Percentiles rank a stretch among this genome's conserved stretches.
Conservation (phyloP, 495 filamentous ascomycete genomes). For the Aspergillus mulundensis region DNA sequence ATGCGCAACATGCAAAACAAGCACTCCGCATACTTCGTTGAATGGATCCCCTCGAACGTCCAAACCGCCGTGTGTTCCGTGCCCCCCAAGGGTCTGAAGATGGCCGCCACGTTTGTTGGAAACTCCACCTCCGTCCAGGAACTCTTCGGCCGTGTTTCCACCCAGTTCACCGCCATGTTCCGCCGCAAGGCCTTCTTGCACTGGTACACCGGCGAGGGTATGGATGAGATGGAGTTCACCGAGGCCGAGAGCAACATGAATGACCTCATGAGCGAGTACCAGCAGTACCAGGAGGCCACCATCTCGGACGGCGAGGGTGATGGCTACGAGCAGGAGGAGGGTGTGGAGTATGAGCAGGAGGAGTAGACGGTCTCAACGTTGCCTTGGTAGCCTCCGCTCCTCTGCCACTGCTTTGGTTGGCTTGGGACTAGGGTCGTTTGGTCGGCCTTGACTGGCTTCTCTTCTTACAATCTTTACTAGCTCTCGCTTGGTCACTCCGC, state of each 20-base stretch:
- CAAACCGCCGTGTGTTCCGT: constrained; percentile 99
- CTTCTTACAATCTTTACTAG: too few species aligned
- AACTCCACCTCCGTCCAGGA: constrained; percentile 99
- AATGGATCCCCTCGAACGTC: constrained; percentile 99
- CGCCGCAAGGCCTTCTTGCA: constrained; percentile 99
- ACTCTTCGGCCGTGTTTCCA: constrained; percentile 93
- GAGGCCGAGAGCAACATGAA: constrained; percentile 99
- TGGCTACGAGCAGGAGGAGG: neutral
- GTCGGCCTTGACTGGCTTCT: too few species aligned
- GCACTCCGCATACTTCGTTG: constrained; percentile 99
- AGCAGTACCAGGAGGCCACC: constrained; percentile 99
- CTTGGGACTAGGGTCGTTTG: neutral
- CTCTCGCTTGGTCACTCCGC: too few species aligned
- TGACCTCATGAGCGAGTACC: constrained; percentile 98
- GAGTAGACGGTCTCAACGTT: neutral
- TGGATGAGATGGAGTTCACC: constrained; percentile 99
- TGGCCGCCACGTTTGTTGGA: constrained; percentile 98
- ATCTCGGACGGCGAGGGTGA: constrained; percentile 71
- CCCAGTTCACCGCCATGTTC: constrained; percentile 99
- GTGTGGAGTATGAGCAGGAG: neutral
- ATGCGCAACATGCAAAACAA: constrained; percentile 99
- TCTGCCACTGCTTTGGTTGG: neutral
- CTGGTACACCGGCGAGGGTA: constrained; percentile 99
- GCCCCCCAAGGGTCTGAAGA: constrained; percentile 94
- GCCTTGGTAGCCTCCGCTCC: neutral